Evolutionary conservation across 1,284 basidiomycete genomes (phyloP), one percentile per base, ranked within the genome.

Genomic region (Pseudozyma hubeiensis): DNA sequence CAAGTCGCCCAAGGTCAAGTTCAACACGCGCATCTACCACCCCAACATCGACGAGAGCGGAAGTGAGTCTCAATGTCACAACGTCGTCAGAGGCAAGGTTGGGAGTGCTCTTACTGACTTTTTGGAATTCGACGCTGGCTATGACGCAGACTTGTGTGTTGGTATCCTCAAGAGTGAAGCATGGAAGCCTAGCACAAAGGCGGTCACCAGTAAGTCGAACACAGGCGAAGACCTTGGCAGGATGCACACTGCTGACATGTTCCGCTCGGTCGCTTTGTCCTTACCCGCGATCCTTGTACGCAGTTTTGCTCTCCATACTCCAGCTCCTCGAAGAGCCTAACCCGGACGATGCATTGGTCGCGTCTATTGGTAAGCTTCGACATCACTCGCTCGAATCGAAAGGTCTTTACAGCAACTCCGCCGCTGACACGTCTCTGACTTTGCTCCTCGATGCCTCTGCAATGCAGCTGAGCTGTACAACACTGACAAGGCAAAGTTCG

Each of bases 141-240:
- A 3, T 5, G 24, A 9, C 33, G 13, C 24, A 66, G 64, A 76
- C 45, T 59, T 83, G 33, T 84, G 84, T 50, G 71, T 84, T 19
- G 81, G 81, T 9, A 67, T 84, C 9, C 59, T 84, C 59, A 84
- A 84, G 65, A 71, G 80, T 31, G 84, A 84, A 48, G 77, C 80
- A 8, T 84, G 84, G 84, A 84, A 84, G 64, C 84, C 84, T 14
- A 78, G 76, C 41, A 84, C 83, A 7, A 82, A 83, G 65, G 79
- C 80, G 8, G 60, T 79, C 31, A 80, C 80, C 8, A 79, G 83
- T 84, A 55, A 55, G 83, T 73, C 10, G 19, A 9, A 14, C 35
- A 34, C 13, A n/a, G 4, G 11, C 17, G 37, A 29, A 7, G 6
- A 17, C 30, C 19, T 1, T 16, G 35, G 35, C 35, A 14, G 14